Conservation (phyloP, 1,284 basidiomycete genomes). For the Xerocomus amazonicus region DNA sequence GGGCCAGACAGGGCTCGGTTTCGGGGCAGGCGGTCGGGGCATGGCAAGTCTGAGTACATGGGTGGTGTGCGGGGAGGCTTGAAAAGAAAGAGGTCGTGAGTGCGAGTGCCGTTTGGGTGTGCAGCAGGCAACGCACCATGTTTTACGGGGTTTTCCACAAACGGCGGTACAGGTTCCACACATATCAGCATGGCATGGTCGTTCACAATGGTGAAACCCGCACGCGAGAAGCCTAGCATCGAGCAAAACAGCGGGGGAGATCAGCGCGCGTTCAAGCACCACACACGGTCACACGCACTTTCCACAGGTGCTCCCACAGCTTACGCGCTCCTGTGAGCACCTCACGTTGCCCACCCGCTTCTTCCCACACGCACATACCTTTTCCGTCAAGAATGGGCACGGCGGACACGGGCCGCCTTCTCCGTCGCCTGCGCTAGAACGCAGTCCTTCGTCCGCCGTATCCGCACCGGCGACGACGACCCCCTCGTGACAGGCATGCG, state of each 20-base stretch:
- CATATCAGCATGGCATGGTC: slow-evolving; percentile 72
- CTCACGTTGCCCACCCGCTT: slow-evolving; percentile 64
- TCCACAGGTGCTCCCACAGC: slow-evolving; percentile 79
- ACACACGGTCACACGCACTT: slow-evolving; percentile 39
- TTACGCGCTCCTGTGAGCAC: slow-evolving; percentile 80
- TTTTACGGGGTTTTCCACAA: slow-evolving; percentile 80
- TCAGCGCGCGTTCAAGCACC: not conserved
- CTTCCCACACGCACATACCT: slow-evolving; percentile 86
- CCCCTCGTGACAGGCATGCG: slow-evolving; percentile 76
- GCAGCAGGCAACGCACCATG: slow-evolving; percentile 54
- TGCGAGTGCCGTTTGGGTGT: no score
- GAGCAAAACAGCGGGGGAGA: not conserved
- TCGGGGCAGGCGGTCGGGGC: slow-evolving; percentile 83
- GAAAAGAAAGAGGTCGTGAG: not conserved
- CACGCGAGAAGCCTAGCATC: slow-evolving; percentile 61
- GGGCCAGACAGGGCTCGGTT: slow-evolving; percentile 66
- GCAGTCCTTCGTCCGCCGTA: slow-evolving; percentile 21
- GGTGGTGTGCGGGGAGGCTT: slow-evolving; percentile 60
- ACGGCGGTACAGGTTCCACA: slow-evolving; percentile 74
- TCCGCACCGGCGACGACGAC: slow-evolving; percentile 26
- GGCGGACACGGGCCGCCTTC: slow-evolving; percentile 68
- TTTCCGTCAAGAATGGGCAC: slow-evolving; percentile 75
- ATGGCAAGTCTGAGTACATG: slow-evolving; percentile 77
- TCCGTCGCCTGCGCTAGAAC: not conserved
- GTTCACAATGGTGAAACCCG: slow-evolving; percentile 83